Evolutionary conservation across 2,329 filamentous ascomycete genomes (phyloP), one percentile per base, ranked within the genome.

Genomic region (Fusarium sp.): DNA sequence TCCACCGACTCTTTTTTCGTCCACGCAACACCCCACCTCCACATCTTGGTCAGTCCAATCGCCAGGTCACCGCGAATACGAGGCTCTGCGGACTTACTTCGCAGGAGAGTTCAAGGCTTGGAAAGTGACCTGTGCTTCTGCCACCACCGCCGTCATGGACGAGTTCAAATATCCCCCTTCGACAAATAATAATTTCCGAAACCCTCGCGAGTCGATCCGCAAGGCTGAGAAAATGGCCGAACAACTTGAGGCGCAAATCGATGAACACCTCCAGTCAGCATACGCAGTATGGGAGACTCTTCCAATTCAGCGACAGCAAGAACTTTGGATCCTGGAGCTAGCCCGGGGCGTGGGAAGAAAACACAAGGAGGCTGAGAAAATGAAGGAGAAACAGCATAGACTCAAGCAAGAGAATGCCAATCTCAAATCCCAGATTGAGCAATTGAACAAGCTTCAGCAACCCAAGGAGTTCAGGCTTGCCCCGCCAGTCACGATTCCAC

Each of bases 1-100:
- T 15, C 94, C 95, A 7, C 91, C 93, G 8, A 96, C 94, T 1
- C 86, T 98, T 12, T 95, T 95, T 83, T 92, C 93, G 15, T 89
- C 91, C 2, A 93, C 92, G 12, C 94, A 95, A 35, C 92, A 97
- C 77, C 86, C 94, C 4, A 94, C 92, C 0, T 86, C 90, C 26
- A 90, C 91, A 7, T 96, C 94, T 1, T 97, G 95, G 91, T 94
- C 94, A 2, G 89, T 97, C 36, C 85, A 90, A 28, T 91, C 93
- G 3, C 95, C 95, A 0, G 91, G 90, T 2, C 86, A 90, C 70
- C 89, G 91, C 72, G 93, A 97, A 80, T 91, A 90, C 56, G 90
- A 93, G 22, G 92, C 93, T 3, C 85, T 98, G 22, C 87, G 89
- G 45, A 83, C 87, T 58, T 91, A 89, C 62, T 92, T 96, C 61